Evolutionary conservation across 257 asterid species (phyloP), one percentile per base, ranked within the genome.

Genomic region (Ballota nigra): DNA sequence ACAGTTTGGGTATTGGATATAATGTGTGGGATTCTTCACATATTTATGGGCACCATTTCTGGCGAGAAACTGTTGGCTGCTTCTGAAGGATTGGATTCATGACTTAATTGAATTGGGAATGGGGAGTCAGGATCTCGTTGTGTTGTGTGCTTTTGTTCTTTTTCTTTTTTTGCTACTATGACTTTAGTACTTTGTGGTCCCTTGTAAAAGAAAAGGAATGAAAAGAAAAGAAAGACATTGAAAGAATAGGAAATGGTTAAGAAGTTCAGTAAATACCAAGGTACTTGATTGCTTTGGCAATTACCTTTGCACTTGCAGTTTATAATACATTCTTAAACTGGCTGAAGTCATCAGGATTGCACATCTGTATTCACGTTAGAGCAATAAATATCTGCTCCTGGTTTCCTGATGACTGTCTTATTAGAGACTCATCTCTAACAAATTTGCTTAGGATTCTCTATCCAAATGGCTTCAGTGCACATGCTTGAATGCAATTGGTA

Each of bases 391-490:
- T 16, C 26, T 53, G 45, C 56, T 43, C 33, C 8, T 16, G 62
- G 31, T 45, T 26, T 43, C 4, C 47, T 41, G 58, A 60, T 26
- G 11, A 38, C 10, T 64, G 23, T 24, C 43, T 15, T 70, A 41
- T 18, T 26, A n/a, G 66, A 40, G 59, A 18, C 28, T 6, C 0
- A 24, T 45, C 29, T 18, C 51, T 18, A 52, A 28, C 29, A 33
- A 20, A 43, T 71, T 55, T 45, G 51, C 52, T 28, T 18, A 16
- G 51, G 62, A 36, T 40, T 34, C 55, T 49, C 36, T 20, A 33
- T 55, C 45, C 13, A 73, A 34, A 36, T 51, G 34, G 78, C 28
- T 66, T 20, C 58, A 47, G 13, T 58, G 64, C 43, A 15, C 66
- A 22, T 16, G 72, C 72, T 26, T 12, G 73, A 31, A 24, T 9